phyloP scores from a whole-genome alignment of 805 yeast genomes.

The Yamadazyma akitaensis region DNA sequence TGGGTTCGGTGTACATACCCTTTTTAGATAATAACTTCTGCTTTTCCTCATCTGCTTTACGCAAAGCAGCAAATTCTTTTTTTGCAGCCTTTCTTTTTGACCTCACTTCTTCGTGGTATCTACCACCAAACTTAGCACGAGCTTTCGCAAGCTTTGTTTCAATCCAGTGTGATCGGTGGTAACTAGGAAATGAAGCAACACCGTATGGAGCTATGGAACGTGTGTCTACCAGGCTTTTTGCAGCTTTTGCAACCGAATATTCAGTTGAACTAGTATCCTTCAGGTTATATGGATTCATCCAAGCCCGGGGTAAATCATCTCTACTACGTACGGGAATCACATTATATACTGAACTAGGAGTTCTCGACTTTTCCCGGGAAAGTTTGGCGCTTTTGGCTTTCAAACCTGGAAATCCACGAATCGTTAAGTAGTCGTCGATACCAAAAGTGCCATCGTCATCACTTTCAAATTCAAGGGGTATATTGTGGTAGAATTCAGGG shows the following conservation, averaged over 20 bases:
- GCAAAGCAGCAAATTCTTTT: not conserved
- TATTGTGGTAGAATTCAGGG: not conserved
- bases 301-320: not conserved
- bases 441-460: conserved; percentile 1
- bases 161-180: not conserved
- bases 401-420: not conserved
- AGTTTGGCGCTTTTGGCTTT: not conserved
- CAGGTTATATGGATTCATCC: not conserved
- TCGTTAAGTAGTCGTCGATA: conserved; percentile 1
- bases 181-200: not conserved
- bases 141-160: not conserved
- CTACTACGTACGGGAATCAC: not conserved
- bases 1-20: not conserved
- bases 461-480: not conserved
- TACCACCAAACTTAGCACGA: not conserved
- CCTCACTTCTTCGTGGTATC: not conserved
- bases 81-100: not conserved
- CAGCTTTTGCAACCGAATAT: not conserved
- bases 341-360: not conserved
- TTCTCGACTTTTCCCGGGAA: not conserved
- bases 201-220: not conserved
- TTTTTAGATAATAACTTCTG: not conserved
- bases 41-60: not conserved
- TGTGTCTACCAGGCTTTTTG: not conserved
- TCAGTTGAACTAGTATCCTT: not conserved